Conservation (phyloP, 441 rosid species). For the Erodium texanum region DNA sequence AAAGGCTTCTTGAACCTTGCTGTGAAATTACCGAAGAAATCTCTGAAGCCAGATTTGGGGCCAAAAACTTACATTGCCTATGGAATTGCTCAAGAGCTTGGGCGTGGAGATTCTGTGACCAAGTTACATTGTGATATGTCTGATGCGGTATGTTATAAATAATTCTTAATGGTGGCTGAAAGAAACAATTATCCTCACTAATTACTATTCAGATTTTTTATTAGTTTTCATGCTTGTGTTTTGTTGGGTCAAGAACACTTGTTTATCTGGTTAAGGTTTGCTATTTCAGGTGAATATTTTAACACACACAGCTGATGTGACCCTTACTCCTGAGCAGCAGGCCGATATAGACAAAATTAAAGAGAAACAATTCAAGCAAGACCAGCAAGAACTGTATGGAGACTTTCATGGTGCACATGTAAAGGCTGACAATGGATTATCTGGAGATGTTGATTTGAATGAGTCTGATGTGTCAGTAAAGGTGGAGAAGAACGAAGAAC, state of each 20-base stretch:
- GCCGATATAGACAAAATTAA: conserved; percentile 28
- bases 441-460: conserved; percentile 18
- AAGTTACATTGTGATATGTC: conserved; percentile 94
- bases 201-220: background rate
- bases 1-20: conserved; percentile 60
- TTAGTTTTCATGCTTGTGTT: background rate
- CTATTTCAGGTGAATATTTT: conserved; percentile 60
- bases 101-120: conserved; percentile 91
- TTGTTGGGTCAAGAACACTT: background rate
- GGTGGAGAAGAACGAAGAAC: background rate
- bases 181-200: too few relatives aligned
- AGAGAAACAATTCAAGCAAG: conserved; percentile 44
- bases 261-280: conserved; percentile 12
- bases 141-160: conserved; percentile 97
- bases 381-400: conserved; percentile 39
- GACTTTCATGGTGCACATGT: too few relatives aligned
- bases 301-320: conserved; percentile 54
- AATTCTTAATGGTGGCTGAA: too few relatives aligned
- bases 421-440: conserved; percentile 5
- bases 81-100: conserved; percentile 64
- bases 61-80: conserved; percentile 89
- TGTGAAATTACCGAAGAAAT: conserved; percentile 38
- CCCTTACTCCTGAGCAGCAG: conserved; percentile 10
- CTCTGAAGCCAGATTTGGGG: conserved; percentile 80
- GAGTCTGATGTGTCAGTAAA: background rate